Conservation (phyloP, 345 rosid species). For the Melaleuca alternifolia region DNA sequence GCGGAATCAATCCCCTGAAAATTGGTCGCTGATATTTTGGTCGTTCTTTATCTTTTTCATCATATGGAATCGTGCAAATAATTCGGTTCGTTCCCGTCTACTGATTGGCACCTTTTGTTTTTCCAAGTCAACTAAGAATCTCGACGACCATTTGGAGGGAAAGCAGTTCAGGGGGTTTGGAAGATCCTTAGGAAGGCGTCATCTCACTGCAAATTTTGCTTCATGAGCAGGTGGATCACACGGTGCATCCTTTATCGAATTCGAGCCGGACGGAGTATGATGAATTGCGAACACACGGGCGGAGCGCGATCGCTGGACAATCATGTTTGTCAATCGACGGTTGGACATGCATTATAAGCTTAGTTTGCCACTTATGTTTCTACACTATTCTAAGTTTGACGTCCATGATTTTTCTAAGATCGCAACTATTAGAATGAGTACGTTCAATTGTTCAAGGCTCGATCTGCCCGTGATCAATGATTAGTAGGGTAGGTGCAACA, state of each 20-base stretch:
- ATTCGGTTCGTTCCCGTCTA: fast-evolving
- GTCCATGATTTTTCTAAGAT: background rate
- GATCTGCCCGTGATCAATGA: background rate
- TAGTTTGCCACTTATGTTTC: background rate
- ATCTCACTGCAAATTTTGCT: background rate
- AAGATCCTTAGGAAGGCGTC: background rate
- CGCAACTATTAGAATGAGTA: background rate
- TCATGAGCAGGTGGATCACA: background rate
- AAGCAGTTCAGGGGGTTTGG: fast-evolving
- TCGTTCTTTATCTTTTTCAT: background rate
- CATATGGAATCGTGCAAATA: background rate
- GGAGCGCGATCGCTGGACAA: background rate
- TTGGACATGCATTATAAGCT: too few species aligned
- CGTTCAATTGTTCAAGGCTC: background rate
- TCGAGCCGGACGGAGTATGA: background rate
- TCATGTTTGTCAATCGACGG: background rate
- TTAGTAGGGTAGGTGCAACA: background rate
- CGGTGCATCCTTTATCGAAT: background rate
- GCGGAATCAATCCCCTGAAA: background rate
- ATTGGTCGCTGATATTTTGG: background rate
- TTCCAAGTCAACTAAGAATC: too few species aligned
- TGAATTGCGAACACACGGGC: background rate
- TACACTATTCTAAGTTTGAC: background rate
- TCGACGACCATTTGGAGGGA: background rate
- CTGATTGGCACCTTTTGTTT: background rate